phyloP scores from a whole-genome alignment of 2,329 filamentous ascomycete species.

The Botrytis pseudocinerea region DNA sequence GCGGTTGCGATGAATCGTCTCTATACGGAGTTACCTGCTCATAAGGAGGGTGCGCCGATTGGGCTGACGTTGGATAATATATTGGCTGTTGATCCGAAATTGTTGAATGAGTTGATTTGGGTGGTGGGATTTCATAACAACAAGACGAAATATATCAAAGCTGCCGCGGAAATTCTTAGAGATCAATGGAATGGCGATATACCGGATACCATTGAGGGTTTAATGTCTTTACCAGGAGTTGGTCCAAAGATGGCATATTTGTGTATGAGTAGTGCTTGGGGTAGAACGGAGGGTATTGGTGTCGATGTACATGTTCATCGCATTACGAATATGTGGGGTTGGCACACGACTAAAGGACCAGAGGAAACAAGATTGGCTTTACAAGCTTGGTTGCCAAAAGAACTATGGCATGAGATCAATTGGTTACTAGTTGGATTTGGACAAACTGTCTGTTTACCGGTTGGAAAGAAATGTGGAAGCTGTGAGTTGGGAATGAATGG shows the following conservation, averaged over 20 bases:
- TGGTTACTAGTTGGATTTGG: conserved; percentile 71
- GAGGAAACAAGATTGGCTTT: conserved; percentile 66
- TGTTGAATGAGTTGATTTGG: conserved; percentile 63
- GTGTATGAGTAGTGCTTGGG: conserved; percentile 69
- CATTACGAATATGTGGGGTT: conserved; percentile 74
- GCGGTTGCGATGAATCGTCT: conserved; percentile 66
- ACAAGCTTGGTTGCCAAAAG: conserved; percentile 66
- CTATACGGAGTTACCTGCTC: conserved; percentile 57
- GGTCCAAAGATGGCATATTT: conserved; percentile 77
- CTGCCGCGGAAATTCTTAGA: conserved; percentile 59
- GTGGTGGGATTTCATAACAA: conserved; percentile 75
- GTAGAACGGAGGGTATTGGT: conserved; percentile 52
- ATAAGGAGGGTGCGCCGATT: conserved; percentile 36
- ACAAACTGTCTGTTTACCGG: conserved; percentile 68
- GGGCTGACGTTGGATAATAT: conserved; percentile 65
- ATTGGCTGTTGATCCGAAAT: conserved; percentile 57
- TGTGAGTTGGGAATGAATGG: conserved; percentile 77
- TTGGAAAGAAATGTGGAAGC: conserved; percentile 72
- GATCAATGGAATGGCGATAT: conserved; percentile 64
- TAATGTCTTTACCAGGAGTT: conserved; percentile 66
- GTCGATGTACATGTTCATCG: conserved; percentile 77
- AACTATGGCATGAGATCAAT: conserved; percentile 75
- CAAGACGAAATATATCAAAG: conserved; percentile 71
- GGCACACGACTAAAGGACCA: conserved; percentile 64
- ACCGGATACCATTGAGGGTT: conserved; percentile 62